A percentile compares a stretch with the other conserved stretches of the same genome.
Conservation (phyloP, 2,329 filamentous ascomycete species). For the Elsinoe necatrix region DNA sequence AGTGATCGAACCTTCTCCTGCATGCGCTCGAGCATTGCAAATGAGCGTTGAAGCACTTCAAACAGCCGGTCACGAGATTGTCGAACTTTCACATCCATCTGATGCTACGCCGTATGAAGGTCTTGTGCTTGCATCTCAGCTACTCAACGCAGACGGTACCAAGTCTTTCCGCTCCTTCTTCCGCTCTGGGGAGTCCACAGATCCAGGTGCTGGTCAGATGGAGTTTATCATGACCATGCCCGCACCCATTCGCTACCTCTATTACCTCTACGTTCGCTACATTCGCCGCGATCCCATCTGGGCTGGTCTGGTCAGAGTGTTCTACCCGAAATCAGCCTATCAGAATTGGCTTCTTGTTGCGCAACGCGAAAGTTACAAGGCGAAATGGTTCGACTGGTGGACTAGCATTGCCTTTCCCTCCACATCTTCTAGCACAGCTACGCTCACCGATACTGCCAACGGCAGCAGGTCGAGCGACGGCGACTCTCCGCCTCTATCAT, state of each 20-base stretch:
- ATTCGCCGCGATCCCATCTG: constrained; percentile 66
- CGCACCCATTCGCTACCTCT: constrained; percentile 67
- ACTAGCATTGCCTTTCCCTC: constrained; percentile 3
- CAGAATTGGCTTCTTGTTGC: constrained; percentile 78
- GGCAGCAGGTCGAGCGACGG: constrained; percentile 35
- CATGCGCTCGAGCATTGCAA: constrained; percentile 68
- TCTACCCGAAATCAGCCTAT: constrained; percentile 62
- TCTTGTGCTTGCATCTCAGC: constrained; percentile 65
- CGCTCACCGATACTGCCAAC: constrained; percentile 32
- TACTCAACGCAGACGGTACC: constrained; percentile 79
- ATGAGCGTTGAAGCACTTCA: constrained; percentile 61
- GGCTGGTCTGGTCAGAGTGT: constrained; percentile 67
- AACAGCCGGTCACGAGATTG: constrained; percentile 66
- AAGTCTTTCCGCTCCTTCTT: constrained; percentile 70
- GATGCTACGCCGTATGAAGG: constrained; percentile 56
- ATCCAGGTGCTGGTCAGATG: constrained; percentile 69
- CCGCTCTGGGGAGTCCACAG: constrained; percentile 68
- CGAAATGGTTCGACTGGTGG: constrained; percentile 80
- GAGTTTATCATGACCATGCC: constrained; percentile 65
- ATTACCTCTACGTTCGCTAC: constrained; percentile 85
- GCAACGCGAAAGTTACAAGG: constrained; percentile 68
- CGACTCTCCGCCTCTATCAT: neutral
- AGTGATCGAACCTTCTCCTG: constrained; percentile 79
- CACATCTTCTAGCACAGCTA: neutral
- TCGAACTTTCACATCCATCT: constrained; percentile 58